Conservation (phyloP, 495 filamentous ascomycete species). For the Neurospora sublineolata region DNA sequence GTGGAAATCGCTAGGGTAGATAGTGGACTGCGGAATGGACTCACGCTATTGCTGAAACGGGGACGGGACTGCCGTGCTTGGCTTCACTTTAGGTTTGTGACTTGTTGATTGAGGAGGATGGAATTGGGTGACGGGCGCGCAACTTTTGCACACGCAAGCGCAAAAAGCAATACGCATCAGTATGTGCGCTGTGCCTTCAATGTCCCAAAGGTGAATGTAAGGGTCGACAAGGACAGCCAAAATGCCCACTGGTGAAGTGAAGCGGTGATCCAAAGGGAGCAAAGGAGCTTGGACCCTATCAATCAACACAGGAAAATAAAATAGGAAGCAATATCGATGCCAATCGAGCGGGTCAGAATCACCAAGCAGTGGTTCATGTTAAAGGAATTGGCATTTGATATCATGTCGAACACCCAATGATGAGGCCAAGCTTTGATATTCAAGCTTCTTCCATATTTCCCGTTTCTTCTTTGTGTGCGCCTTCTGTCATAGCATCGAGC, state of each 20-base stretch:
- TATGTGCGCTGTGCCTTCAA: background rate
- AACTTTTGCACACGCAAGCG: background rate
- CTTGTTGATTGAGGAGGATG: background rate
- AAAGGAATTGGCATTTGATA: background rate
- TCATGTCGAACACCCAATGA: background rate
- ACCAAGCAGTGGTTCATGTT: background rate
- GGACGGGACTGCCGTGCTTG: background rate
- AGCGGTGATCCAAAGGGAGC: background rate
- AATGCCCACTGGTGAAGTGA: background rate
- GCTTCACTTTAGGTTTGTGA: background rate
- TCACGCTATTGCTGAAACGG: background rate
- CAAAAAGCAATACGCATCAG: background rate
- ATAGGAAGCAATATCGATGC: background rate
- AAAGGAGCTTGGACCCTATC: background rate
- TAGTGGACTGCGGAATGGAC: background rate
- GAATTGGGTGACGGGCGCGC: background rate
- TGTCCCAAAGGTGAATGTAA: background rate
- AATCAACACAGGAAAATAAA: background rate
- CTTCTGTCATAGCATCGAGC: background rate
- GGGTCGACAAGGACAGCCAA: background rate
- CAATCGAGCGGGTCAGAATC: background rate
- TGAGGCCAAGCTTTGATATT: background rate
- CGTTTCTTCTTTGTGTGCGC: background rate
- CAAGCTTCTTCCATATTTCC: background rate
- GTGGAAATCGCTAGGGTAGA: background rate